Evolutionary conservation across 768 basidiomycete species (phyloP).

Genomic region (Rossbeevera mucosa): DNA sequence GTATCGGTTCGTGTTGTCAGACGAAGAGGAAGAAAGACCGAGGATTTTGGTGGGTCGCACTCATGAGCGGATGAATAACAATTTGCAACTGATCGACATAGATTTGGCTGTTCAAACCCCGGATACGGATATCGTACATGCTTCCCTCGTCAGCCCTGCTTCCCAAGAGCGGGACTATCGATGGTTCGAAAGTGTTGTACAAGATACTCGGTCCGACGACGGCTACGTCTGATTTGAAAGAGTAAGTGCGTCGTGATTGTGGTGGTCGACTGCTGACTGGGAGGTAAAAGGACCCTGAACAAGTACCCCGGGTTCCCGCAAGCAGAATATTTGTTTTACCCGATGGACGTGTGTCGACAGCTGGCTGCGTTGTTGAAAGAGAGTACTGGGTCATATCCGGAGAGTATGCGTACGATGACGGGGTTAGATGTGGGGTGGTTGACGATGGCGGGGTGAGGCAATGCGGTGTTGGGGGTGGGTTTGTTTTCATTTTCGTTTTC

Average conservation of each 20-base stretch:
- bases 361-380: conserved; percentile 68
- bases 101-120: conserved; percentile 96
- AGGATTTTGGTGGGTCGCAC: conserved; percentile 61
- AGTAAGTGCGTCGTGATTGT: conserved; percentile 8
- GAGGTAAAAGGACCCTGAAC: conserved; percentile 45
- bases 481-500: neutral
- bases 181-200: conserved; percentile 82
- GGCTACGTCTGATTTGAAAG: conserved; percentile 30
- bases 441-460: conserved; percentile 12
- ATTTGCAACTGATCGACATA: conserved; percentile 27
- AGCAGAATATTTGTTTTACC: conserved; percentile 85
- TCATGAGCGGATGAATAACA: neutral
- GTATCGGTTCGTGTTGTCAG: conserved; percentile 84
- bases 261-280: neutral
- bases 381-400: conserved; percentile 74
- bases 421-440: conserved; percentile 83
- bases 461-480: neutral
- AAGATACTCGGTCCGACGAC: conserved; percentile 66
- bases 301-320: conserved; percentile 81
- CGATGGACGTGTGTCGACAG: conserved; percentile 68
- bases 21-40: conserved; percentile 80
- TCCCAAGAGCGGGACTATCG: conserved; percentile 56
- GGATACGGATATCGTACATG: conserved; percentile 72
- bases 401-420: conserved; percentile 72
- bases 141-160: conserved; percentile 50